These are phyloP conservation scores for Orbilia oligospora DNA, from an alignment of 2,329 filamentous ascomycete species.

Conservation along the genomic window DNA sequence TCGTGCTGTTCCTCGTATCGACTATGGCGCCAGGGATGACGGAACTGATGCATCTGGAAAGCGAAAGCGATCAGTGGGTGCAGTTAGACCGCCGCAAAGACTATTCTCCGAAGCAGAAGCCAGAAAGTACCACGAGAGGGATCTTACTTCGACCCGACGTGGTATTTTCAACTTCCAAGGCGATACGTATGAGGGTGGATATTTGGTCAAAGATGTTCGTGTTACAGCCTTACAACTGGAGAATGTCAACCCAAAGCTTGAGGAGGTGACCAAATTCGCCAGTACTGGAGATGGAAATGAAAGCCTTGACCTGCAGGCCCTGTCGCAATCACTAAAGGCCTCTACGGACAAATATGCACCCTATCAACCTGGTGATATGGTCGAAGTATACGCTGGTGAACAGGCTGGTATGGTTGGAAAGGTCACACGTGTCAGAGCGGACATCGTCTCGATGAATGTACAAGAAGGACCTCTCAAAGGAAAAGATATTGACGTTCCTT, in stretches of 20 bases:
- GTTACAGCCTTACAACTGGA: slow-evolving; percentile 87
- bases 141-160: slow-evolving; percentile 71
- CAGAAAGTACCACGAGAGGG: slow-evolving; percentile 83
- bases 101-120: slow-evolving; percentile 95
- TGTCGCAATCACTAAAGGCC: slow-evolving; percentile 89
- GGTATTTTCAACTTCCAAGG: slow-evolving; percentile 88
- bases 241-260: slow-evolving; percentile 91
- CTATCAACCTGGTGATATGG: slow-evolving; percentile 93
- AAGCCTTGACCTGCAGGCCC: slow-evolving; percentile 89
- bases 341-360: slow-evolving; percentile 78
- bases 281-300: slow-evolving; percentile 90
- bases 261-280: slow-evolving; percentile 96
- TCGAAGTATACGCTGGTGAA: slow-evolving; percentile 95
- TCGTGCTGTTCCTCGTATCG: slow-evolving; percentile 87
- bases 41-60: slow-evolving; percentile 74
- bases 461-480: slow-evolving; percentile 85
- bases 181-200: slow-evolving; percentile 92
- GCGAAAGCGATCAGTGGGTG: slow-evolving; percentile 79
- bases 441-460: slow-evolving; percentile 91
- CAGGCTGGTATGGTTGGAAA: slow-evolving; percentile 91
- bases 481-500: slow-evolving; percentile 90
- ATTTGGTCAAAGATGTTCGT: slow-evolving; percentile 93
- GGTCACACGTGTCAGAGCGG: slow-evolving; percentile 86
- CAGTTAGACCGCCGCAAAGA: slow-evolving; percentile 84
- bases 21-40: slow-evolving; percentile 92